These are phyloP conservation scores for Cyberlindnera lachancei DNA, from an alignment of 805 yeast genomes.

Conservation along the genomic window DNA sequence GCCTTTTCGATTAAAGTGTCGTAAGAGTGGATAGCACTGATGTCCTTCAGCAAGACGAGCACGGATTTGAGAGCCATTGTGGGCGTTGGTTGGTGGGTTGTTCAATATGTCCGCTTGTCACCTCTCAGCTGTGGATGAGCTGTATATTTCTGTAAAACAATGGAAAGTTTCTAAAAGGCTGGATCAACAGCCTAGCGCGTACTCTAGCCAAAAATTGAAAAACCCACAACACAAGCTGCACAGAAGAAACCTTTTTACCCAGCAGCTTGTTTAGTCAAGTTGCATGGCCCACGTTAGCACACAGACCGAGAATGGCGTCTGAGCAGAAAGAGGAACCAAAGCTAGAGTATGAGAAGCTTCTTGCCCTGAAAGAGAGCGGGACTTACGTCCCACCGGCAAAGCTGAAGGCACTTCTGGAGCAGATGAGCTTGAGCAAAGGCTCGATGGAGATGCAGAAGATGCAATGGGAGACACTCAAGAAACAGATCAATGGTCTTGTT, in stretches of 20 bases:
- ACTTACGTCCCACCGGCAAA: slow-evolving; percentile 49
- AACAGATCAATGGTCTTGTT: slow-evolving; percentile 39
- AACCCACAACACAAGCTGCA: too few relatives aligned
- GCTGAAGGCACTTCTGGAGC: slow-evolving; percentile 34
- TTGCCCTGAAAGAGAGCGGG: slow-evolving; percentile 35
- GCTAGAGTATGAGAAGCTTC: slow-evolving; percentile 30
- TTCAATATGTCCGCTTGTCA: too few relatives aligned
- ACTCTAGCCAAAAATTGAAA: too few relatives aligned
- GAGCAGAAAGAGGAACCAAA: slow-evolving; percentile 9
- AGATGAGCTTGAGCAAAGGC: slow-evolving; percentile 23
- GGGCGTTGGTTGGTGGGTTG: too few relatives aligned
- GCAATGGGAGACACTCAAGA: slow-evolving; percentile 50
- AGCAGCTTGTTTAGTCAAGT: too few relatives aligned
- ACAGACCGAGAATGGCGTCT: neutral
- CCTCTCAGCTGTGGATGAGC: too few relatives aligned
- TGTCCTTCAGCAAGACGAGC: slow-evolving; percentile 15
- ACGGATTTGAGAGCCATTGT: slow-evolving; percentile 14
- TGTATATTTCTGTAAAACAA: too few relatives aligned
- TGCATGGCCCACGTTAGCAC: too few relatives aligned
- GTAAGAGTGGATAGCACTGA: slow-evolving; percentile 13
- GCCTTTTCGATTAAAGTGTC: slow-evolving; percentile 15
- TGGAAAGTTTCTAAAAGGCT: too few relatives aligned
- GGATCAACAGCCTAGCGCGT: too few relatives aligned
- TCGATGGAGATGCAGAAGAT: slow-evolving; percentile 40
- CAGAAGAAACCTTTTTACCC: too few relatives aligned